Conservation (phyloP, 345 rosid genomes). For the Abelmoschus esculentus region DNA sequence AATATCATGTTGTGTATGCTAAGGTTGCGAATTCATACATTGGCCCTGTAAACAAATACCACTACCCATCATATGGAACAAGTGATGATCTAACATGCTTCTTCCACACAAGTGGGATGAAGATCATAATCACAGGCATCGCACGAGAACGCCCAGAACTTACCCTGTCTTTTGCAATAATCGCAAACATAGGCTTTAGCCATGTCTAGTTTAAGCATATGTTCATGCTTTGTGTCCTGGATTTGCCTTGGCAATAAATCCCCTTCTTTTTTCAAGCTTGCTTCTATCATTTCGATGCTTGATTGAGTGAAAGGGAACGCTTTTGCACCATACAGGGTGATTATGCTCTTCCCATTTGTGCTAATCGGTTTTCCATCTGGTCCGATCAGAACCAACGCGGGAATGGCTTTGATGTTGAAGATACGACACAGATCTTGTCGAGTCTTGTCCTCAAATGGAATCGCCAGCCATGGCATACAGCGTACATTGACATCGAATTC, state of each 20-base stretch:
- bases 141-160: constrained; percentile 80
- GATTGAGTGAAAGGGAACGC: constrained; percentile 61
- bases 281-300: constrained; percentile 47
- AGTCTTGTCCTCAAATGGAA: constrained; percentile 61
- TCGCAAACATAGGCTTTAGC: constrained; percentile 70
- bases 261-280: constrained; percentile 49
- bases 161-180: constrained; percentile 48
- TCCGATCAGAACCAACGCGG: constrained; percentile 57
- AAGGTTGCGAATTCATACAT: too few species aligned
- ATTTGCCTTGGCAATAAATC: constrained; percentile 50
- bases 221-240: constrained; percentile 56
- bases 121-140: constrained; percentile 68
- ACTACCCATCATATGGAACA: neutral
- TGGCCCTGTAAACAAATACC: neutral
- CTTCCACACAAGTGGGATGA: constrained; percentile 60
- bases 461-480: constrained; percentile 69
- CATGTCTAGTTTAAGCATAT: constrained; percentile 64
- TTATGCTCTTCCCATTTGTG: constrained; percentile 46
- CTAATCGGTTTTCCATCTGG: constrained; percentile 51
- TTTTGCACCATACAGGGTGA: constrained; percentile 55
- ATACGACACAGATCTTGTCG: constrained; percentile 63
- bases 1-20: neutral
- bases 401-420: constrained; percentile 61
- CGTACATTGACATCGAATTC: constrained; percentile 46
- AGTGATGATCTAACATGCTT: constrained; percentile 6